phyloP scores from a whole-genome alignment of 352 stramenopile species.

The Elongisporangium senticosum region DNA sequence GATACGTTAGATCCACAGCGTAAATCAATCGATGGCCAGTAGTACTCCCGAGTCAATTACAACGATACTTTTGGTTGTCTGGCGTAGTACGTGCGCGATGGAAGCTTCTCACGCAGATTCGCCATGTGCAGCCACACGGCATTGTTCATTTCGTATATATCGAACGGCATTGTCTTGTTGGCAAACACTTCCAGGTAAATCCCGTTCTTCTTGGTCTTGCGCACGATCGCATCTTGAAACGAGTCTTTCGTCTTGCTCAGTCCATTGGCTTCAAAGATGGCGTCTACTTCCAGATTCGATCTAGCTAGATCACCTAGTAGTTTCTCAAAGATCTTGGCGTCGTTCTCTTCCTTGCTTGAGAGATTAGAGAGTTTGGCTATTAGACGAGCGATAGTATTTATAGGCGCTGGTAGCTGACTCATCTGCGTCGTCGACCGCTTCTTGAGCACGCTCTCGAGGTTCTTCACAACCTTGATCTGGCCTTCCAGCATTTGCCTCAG shows the following conservation, averaged over 20 bases:
- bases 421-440: background rate
- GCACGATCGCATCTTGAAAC: constrained; percentile 40
- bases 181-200: constrained; percentile 28
- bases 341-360: constrained; percentile 15
- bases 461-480: constrained; percentile 8
- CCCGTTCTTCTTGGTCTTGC: constrained; percentile 19
- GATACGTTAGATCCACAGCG: constrained; percentile 6
- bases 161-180: constrained; percentile 42
- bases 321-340: constrained; percentile 40
- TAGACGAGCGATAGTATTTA: no score
- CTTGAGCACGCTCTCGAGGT: constrained; percentile 5
- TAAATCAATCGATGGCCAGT: constrained; percentile 10
- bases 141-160: constrained; percentile 19
- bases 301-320: constrained; percentile 36
- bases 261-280: constrained; percentile 41
- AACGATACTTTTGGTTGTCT: constrained; percentile 37
- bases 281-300: constrained; percentile 35
- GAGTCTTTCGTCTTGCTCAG: constrained; percentile 41
- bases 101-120: constrained; percentile 23
- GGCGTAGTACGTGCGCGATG: constrained; percentile 34
- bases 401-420: no score
- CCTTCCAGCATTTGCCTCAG: constrained; percentile 3
- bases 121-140: constrained; percentile 36
- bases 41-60: background rate
- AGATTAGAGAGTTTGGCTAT: no score